Base-by-base conservation (phyloP, 164 flowering plant genomes). In the Kalanchoe fedtschenkoi region DNA sequence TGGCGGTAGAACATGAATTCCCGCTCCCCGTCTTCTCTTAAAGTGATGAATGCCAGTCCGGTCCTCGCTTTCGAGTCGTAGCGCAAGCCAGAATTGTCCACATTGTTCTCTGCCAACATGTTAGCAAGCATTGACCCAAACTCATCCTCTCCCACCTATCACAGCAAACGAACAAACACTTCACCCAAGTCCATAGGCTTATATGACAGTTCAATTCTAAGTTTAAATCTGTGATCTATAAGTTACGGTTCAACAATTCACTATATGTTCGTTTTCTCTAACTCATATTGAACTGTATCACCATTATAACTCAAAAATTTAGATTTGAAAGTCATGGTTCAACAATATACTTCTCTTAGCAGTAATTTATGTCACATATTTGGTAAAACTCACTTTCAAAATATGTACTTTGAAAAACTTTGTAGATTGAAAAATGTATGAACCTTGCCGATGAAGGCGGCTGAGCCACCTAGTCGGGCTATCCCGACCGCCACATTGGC, bases 401-500 rank as follows among this genome's bases (percentile, higher is more conserved):
- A n/a, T n/a, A n/a, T n/a, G n/a, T n/a, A n/a, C n/a, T n/a, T n/a
- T n/a, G n/a, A n/a, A n/a, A n/a, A n/a, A n/a, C n/a, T n/a, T n/a
- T n/a, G n/a, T n/a, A n/a, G n/a, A n/a, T 60, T 6, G 37, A 47
- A 60, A 28, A 2, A 46, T 14, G 22, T 61, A 42, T 22, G 22
- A 41, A 59, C 95, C 89, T 91, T 88, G 62, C 96, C 97, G 22
- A 91, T 77, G 66, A 91, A 91, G 42, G 96, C 91, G 7, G 96
- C 71, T 3, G 83, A 74, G 28, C 96, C 96, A 28, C 95, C 97
- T 42, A 91, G 46, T 62, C 79, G 77, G 14, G 96, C 64, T 51
- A 88, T 74, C 19, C 87, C 91, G 63, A 88, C 89, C 60, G 97
- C 96, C 68, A 88, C 97, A 75, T 91, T 91, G 34, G 97, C 96